Percentiles rank a stretch among this genome's conserved stretches.
Evolutionary conservation across 2,329 filamentous ascomycete genomes (phyloP).

Genomic region (Colletotrichum lentis): DNA sequence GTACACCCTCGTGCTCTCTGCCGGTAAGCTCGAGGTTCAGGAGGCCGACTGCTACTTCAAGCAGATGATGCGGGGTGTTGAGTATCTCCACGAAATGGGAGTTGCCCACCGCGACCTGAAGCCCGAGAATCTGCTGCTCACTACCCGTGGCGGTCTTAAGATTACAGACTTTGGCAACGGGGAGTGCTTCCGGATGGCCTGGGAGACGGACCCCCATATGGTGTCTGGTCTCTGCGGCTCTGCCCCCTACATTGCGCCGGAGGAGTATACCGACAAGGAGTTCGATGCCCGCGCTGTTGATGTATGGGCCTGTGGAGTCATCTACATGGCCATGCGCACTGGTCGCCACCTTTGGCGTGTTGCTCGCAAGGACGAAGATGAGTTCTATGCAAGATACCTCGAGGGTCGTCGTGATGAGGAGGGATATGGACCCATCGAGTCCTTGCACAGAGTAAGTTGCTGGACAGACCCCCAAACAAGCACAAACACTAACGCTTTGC

Average conservation of each 20-base stretch:
- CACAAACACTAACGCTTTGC: conserved; percentile 21
- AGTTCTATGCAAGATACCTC: conserved; percentile 94
- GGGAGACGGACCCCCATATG: conserved; percentile 99
- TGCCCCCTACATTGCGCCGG: conserved; percentile 95
- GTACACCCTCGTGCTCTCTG: conserved; percentile 90
- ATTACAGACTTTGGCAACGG: conserved; percentile 99
- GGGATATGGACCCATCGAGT: conserved; percentile 96
- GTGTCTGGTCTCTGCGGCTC: conserved; percentile 96
- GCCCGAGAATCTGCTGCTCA: conserved; percentile 93
- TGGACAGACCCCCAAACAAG: not conserved
- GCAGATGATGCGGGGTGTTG: conserved; percentile 97
- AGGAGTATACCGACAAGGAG: conserved; percentile 94
- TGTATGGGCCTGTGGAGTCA: conserved; percentile 97
- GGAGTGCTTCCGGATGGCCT: conserved; percentile 99
- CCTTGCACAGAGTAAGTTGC: conserved; percentile 83
- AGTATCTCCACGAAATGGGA: conserved; percentile 99
- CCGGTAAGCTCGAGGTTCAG: conserved; percentile 87
- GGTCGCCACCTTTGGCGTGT: conserved; percentile 95
- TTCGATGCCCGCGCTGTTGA: conserved; percentile 98
- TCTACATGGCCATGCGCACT: conserved; percentile 99
- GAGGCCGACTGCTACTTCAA: conserved; percentile 99
- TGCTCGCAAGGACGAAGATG: conserved; percentile 96
- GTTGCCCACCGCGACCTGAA: conserved; percentile 97
- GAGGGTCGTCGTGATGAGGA: conserved; percentile 93
- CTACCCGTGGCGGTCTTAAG: conserved; percentile 90